These are phyloP conservation scores for Diaporthe nobilis DNA, from an alignment of 2,329 filamentous ascomycete species.

Conservation along the genomic window DNA sequence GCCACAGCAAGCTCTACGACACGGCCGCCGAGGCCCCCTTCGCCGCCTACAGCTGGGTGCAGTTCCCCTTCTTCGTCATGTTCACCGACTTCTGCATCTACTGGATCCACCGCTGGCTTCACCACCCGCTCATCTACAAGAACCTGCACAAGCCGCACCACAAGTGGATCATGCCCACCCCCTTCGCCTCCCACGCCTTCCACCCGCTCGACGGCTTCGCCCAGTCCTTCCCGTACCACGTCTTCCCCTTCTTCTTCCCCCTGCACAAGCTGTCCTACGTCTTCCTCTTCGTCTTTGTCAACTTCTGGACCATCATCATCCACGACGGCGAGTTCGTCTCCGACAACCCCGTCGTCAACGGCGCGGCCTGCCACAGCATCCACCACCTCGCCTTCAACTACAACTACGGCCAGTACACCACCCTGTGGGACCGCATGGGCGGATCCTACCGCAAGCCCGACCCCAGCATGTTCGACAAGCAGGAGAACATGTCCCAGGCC, in stretches of 20 bases:
- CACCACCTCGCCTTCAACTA: constrained; percentile 91
- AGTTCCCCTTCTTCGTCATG: constrained; percentile 89
- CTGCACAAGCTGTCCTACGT: constrained; percentile 93
- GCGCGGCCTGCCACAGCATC: constrained; percentile 92
- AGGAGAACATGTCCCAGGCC: constrained; percentile 85
- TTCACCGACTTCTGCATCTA: constrained; percentile 95
- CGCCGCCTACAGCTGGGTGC: constrained; percentile 81
- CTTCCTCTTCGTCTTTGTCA: constrained; percentile 89
- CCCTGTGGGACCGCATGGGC: constrained; percentile 89
- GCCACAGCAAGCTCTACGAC: constrained; percentile 91
- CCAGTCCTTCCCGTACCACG: constrained; percentile 91
- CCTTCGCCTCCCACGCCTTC: constrained; percentile 93
- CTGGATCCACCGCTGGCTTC: constrained; percentile 89
- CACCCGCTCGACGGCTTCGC: constrained; percentile 93
- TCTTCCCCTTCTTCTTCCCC: constrained; percentile 94
- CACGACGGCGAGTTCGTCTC: constrained; percentile 95
- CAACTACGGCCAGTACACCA: constrained; percentile 97
- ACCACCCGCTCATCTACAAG: constrained; percentile 88
- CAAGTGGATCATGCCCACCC: constrained; percentile 99
- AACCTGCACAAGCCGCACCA: constrained; percentile 95
- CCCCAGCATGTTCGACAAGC: constrained; percentile 84
- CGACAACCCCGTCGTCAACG: constrained; percentile 92
- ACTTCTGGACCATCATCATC: constrained; percentile 97
- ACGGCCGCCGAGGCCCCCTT: constrained; percentile 81
- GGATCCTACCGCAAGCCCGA: constrained; percentile 91